These are phyloP conservation scores for Solanum piurae DNA, from an alignment of 257 asterid genomes.

Conservation along the genomic window DNA sequence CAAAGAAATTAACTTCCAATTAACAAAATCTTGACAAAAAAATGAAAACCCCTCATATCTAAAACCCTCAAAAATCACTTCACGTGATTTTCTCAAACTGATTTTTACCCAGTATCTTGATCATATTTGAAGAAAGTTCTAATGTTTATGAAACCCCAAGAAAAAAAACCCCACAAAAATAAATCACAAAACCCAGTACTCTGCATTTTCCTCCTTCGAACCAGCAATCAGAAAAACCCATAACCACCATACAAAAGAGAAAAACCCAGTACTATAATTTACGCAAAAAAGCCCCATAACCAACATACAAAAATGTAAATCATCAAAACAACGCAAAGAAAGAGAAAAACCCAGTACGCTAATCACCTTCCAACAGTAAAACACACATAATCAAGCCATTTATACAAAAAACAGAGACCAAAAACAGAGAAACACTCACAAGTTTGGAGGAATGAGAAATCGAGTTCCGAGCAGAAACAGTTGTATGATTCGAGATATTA, in stretches of 20 bases:
- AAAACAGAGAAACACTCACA: slow-evolving; percentile 28
- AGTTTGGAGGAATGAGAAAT: slow-evolving; percentile 39
- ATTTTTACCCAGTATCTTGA: background rate
- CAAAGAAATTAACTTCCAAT: background rate
- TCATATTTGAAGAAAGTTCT: background rate
- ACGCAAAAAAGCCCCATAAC: background rate
- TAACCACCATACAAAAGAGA: background rate
- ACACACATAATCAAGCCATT: background rate
- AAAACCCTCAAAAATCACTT: background rate
- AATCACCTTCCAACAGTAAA: background rate
- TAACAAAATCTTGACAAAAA: background rate
- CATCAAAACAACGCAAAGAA: background rate
- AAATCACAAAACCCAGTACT: background rate
- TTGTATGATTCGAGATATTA: slow-evolving; percentile 60
- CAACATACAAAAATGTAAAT: background rate
- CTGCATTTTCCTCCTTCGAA: background rate
- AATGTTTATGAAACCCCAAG: background rate
- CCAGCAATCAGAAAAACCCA: background rate
- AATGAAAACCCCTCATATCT: background rate
- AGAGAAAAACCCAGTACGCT: background rate
- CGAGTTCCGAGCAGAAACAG: slow-evolving; percentile 21
- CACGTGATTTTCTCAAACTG: background rate
- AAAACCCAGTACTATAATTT: background rate
- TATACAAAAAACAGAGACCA: background rate
- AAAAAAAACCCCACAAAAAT: background rate